Conservation (phyloP, 176 grass and related monocot genomes). For the Phoenix dactylifera region DNA sequence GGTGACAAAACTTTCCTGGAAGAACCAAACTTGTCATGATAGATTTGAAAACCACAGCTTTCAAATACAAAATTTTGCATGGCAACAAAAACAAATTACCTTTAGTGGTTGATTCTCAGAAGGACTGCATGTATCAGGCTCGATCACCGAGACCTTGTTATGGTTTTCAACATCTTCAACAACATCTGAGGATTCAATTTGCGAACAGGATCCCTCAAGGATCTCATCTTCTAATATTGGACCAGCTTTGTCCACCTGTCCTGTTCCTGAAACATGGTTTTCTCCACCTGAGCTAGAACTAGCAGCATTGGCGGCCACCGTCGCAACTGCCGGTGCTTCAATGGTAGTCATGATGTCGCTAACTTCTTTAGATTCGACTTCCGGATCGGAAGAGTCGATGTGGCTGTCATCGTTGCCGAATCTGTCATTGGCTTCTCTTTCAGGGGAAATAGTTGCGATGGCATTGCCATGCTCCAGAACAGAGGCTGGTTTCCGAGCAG, state of each 20-base stretch:
- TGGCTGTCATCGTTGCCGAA: background rate
- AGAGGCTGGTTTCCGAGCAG: constrained; percentile 2
- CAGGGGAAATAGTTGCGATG: too few relatives aligned
- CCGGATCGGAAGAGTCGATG: background rate
- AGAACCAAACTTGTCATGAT: background rate
- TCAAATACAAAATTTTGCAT: background rate
- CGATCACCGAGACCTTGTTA: background rate
- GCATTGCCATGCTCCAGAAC: constrained; percentile 6
- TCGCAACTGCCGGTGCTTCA: background rate
- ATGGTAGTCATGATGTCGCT: constrained; percentile 1
- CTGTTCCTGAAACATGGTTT: background rate
- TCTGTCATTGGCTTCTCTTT: too few relatives aligned
- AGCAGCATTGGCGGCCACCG: background rate
- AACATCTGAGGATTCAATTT: background rate
- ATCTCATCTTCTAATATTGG: constrained; percentile 2
- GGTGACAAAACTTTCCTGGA: constrained; percentile 52
- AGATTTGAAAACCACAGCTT: background rate
- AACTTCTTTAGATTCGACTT: constrained; percentile 11
- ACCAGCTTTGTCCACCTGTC: background rate
- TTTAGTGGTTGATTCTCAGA: constrained; percentile 23
- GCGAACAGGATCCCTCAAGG: background rate
- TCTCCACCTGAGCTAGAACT: constrained; percentile 12
- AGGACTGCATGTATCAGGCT: background rate
- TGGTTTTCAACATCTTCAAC: constrained; percentile 4
- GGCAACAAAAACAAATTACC: constrained; percentile 10